Conservation (phyloP, 2,329 filamentous ascomycete species). For the Aplosporella prunicola region DNA sequence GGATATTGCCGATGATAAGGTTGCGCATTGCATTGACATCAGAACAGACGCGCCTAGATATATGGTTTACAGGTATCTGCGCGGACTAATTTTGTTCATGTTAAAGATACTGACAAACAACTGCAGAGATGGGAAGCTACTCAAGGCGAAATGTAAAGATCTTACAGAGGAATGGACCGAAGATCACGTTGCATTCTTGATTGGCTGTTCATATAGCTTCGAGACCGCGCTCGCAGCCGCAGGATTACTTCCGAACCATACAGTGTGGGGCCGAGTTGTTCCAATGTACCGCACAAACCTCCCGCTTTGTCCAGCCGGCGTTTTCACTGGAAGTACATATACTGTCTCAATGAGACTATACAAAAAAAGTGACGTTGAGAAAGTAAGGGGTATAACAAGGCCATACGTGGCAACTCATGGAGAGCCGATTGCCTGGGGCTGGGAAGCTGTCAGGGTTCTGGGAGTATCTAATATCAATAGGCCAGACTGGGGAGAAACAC, state of each 20-base stretch:
- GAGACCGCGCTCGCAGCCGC: constrained; percentile 46
- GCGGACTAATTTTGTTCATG: no score
- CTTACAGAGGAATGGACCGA: constrained; percentile 45
- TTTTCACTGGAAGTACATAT: constrained; percentile 46
- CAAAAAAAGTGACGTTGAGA: constrained; percentile 38
- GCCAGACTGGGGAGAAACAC: constrained; percentile 50
- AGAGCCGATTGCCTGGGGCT: constrained; percentile 57
- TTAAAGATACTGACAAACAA: not conserved
- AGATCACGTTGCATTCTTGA: constrained; percentile 52
- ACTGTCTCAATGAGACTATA: constrained; percentile 59
- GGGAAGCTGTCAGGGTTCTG: constrained; percentile 43
- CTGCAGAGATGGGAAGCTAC: constrained; percentile 5
- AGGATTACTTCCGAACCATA: constrained; percentile 45
- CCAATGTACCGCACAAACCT: constrained; percentile 53
- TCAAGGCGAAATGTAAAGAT: constrained; percentile 31
- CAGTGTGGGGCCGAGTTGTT: constrained; percentile 41
- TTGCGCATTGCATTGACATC: constrained; percentile 44
- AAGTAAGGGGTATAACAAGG: constrained; percentile 47
- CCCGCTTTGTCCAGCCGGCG: constrained; percentile 47
- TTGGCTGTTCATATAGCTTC: constrained; percentile 57
- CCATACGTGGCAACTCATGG: constrained; percentile 50
- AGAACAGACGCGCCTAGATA: constrained; percentile 50
- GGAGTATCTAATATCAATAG: constrained; percentile 45
- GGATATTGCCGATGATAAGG: constrained; percentile 32
- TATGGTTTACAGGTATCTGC: constrained; percentile 47